Evolutionary conservation across 441 rosid species (phyloP).

Genomic region (Hypseocharis bilobata): DNA sequence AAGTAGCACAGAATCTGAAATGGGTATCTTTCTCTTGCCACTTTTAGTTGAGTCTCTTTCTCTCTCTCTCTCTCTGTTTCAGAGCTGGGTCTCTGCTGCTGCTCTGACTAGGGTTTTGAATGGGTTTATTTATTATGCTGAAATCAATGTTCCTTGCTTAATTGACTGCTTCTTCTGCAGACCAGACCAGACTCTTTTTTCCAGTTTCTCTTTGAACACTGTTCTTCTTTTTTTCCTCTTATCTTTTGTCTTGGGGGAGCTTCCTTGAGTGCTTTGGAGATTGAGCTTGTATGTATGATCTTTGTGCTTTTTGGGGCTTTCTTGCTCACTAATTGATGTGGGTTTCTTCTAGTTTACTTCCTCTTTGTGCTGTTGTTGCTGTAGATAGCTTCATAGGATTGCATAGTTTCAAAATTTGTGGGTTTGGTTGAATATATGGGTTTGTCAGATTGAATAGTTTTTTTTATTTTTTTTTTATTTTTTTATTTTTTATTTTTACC

Average conservation of each 20-base stretch:
- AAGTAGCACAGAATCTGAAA: slow-evolving; percentile 75
- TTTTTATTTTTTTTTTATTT: too few species aligned
- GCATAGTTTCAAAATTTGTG: slow-evolving; percentile 16
- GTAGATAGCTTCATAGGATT: slow-evolving; percentile 8
- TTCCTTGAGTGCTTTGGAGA: slow-evolving; percentile 24
- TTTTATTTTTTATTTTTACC: too few species aligned
- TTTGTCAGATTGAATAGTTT: slow-evolving; percentile 20
- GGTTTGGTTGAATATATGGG: slow-evolving; percentile 12
- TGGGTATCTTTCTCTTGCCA: slow-evolving; percentile 61
- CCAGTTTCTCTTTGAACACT: slow-evolving; percentile 27
- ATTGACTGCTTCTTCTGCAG: slow-evolving; percentile 48
- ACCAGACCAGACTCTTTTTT: slow-evolving; percentile 20
- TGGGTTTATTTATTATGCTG: slow-evolving; percentile 46
- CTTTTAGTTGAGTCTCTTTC: slow-evolving; percentile 35
- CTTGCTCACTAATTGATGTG: slow-evolving; percentile 21
- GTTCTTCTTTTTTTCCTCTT: slow-evolving; percentile 28
- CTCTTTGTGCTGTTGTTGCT: not conserved
- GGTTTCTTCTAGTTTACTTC: slow-evolving; percentile 16
- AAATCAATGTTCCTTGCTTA: slow-evolving; percentile 47
- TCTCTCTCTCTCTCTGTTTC: slow-evolving; percentile 29
- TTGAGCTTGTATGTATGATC: slow-evolving; percentile 21
- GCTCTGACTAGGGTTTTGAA: slow-evolving; percentile 63
- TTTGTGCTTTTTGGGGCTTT: slow-evolving; percentile 17
- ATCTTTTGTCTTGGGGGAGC: slow-evolving; percentile 20
- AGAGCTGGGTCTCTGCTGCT: slow-evolving; percentile 16